Conservation (phyloP, 2,329 filamentous ascomycete genomes). For the Colletotrichum graminicola region DNA sequence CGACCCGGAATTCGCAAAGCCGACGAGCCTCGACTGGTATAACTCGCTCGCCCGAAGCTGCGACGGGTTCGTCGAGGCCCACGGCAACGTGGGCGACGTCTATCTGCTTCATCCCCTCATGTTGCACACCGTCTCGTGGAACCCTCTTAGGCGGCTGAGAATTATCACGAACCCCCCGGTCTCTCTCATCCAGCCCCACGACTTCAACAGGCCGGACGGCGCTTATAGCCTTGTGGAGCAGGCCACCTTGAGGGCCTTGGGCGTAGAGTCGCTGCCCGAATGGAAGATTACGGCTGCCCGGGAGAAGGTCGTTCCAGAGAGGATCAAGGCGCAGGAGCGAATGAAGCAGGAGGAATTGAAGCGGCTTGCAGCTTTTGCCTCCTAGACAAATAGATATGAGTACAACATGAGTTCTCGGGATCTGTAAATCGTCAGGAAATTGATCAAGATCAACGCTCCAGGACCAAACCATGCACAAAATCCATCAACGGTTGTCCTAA, state of each 20-base stretch:
- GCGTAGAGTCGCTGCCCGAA: constrained; percentile 59
- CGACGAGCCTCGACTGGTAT: constrained; percentile 61
- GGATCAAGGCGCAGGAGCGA: constrained; percentile 47
- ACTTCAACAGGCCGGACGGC: constrained; percentile 60
- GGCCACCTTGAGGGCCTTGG: constrained; percentile 64
- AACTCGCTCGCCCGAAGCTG: constrained; percentile 53
- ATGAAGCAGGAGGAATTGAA: constrained; percentile 52
- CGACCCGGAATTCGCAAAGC: constrained; percentile 59
- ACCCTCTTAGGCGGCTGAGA: constrained; percentile 45
- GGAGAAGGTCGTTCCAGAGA: constrained; percentile 60
- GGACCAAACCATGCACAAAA: neutral
- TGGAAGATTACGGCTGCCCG: constrained; percentile 66
- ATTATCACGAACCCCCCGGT: constrained; percentile 55
- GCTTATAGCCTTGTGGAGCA: constrained; percentile 68
- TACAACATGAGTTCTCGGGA: too few species aligned
- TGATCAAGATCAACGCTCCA: neutral
- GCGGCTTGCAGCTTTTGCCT: constrained; percentile 52
- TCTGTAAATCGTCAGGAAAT: too few species aligned
- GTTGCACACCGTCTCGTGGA: constrained; percentile 65
- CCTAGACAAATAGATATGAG: neutral
- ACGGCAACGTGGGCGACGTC: constrained; percentile 67
- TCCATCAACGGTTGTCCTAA: neutral
- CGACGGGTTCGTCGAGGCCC: constrained; percentile 66
- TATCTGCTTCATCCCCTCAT: constrained; percentile 71
- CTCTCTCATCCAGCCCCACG: constrained; percentile 63